Percentiles rank a stretch among this genome's conserved stretches.
phyloP scores from a whole-genome alignment of 2,329 filamentous ascomycete genomes.

The Penicillium sp. region DNA sequence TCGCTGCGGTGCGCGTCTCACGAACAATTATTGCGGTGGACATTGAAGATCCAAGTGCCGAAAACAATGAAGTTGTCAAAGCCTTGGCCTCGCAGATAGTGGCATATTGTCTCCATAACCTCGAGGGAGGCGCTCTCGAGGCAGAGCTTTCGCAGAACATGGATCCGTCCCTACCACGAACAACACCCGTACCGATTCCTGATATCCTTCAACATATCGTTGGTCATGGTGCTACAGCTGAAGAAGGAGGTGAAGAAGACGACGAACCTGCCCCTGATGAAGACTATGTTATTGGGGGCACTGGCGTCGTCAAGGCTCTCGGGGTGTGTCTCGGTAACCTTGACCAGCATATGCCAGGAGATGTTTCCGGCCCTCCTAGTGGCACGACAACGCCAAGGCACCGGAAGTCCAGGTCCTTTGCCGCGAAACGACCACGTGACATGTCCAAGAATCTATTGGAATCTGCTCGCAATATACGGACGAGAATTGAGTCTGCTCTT shows the following conservation, averaged over 20 bases:
- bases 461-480: conserved; percentile 86
- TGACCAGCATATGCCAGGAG: conserved; percentile 55
- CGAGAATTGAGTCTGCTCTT: conserved; percentile 81
- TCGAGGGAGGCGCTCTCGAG: conserved; percentile 76
- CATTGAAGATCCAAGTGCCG: conserved; percentile 80
- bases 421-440: conserved; percentile 75
- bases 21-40: conserved; percentile 85
- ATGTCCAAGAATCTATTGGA: conserved; percentile 90
- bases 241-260: conserved; percentile 59
- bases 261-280: conserved; percentile 78
- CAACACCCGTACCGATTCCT: conserved; percentile 65
- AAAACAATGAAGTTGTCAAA: conserved; percentile 88
- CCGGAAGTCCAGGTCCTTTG: conserved; percentile 55
- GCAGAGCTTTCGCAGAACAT: conserved; percentile 56
- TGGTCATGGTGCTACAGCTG: conserved; percentile 64
- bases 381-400: conserved; percentile 60
- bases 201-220: conserved; percentile 88
- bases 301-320: conserved; percentile 91
- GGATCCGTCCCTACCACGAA: conserved; percentile 51
- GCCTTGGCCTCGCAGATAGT: conserved; percentile 93
- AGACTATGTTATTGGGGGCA: conserved; percentile 94
- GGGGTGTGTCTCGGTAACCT: conserved; percentile 88
- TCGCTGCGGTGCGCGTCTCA: conserved; percentile 85
- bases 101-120: conserved; percentile 89
- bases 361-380: conserved; percentile 51